Evolutionary conservation across 306 rosid species (phyloP), one percentile per base, ranked within the genome.

Genomic region (Calophaca sinica): DNA sequence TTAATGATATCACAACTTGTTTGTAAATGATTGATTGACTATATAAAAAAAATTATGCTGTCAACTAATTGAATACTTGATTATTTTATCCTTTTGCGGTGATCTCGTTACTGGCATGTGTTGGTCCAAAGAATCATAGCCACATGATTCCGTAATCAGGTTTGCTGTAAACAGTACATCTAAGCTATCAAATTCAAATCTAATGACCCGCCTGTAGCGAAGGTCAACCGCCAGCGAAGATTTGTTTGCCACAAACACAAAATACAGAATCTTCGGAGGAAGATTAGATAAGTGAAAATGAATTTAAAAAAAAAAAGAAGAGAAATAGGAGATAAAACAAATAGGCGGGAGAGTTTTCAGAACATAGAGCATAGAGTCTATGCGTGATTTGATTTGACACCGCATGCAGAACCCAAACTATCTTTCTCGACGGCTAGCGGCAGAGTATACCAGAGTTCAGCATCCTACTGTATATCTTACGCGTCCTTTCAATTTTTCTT

Each of bases 331-430:
- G 7, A 55, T 9, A 38, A 15, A 20, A 20, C 26, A 20, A 20
- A 20, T 1, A 15, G 1, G 2, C 32, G 60, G 9, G 45, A 49
- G 9, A 42, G 35, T 5, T 41, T 14, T n/a, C 45, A 66, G 49
- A n/a, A 20, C 0, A 9, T 2, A 49, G 72, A 8, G 59, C 5
- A 1, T n/a, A 13, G 75, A 31, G 4, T 36, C 6, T 2, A 41
- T n/a, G 39, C 0, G 2, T 38, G 7, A 38, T 38, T 6, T 55
- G 86, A 79, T 83, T 74, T 83, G 86, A 83, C 81, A 58, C 55
- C 67, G 81, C 79, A 49, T n/a, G 75, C 74, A 39, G 54, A 76
- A 9, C 58, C 33, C 26, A 70, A 51, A 46, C 69, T 41, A 61
- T 33, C 62, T 73, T 78, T 69, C 63, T 58, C 64, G 73, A 62